phyloP scores from a whole-genome alignment of 192 early-diverging fungal genomes.

The Diversispora eburnea region DNA sequence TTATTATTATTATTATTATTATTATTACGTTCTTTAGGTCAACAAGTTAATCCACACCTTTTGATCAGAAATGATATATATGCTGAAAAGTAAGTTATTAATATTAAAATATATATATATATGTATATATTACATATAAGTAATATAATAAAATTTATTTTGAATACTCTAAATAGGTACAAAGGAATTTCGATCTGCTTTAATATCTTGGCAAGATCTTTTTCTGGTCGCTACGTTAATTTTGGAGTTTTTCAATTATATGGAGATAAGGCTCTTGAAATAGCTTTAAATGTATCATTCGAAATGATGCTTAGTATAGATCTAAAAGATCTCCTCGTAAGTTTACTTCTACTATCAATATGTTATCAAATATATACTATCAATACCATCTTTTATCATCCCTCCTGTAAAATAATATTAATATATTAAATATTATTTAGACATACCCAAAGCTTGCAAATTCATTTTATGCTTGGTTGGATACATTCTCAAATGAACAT shows the following conservation, averaged over 20 bases:
- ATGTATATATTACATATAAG: not conserved
- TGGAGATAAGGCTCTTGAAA: constrained; percentile 71
- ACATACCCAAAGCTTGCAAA: constrained; percentile 56
- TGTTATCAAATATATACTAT: not conserved
- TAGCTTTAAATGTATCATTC: constrained; percentile 59
- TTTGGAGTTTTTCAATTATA: constrained; percentile 92
- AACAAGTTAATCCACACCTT: constrained; percentile 10
- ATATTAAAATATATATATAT: not conserved
- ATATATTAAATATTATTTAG: constrained; percentile 37
- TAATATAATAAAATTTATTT: not conserved
- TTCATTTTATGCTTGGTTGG: constrained; percentile 63
- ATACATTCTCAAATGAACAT: constrained; percentile 65
- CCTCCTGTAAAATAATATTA: not conserved
- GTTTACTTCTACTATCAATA: not conserved
- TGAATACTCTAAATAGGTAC: constrained; percentile 42
- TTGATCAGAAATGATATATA: constrained; percentile 38
- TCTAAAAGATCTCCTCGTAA: constrained; percentile 69
- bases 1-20: not conserved
- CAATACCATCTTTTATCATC: not conserved
- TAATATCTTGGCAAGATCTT: constrained; percentile 59
- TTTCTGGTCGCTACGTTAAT: constrained; percentile 81
- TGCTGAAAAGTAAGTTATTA: constrained; percentile 43
- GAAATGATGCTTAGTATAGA: constrained; percentile 72
- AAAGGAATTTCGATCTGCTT: constrained; percentile 80
- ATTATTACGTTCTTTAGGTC: not conserved